phyloP scores from a whole-genome alignment of 805 yeast species.

The Teunomyces tritomae region DNA sequence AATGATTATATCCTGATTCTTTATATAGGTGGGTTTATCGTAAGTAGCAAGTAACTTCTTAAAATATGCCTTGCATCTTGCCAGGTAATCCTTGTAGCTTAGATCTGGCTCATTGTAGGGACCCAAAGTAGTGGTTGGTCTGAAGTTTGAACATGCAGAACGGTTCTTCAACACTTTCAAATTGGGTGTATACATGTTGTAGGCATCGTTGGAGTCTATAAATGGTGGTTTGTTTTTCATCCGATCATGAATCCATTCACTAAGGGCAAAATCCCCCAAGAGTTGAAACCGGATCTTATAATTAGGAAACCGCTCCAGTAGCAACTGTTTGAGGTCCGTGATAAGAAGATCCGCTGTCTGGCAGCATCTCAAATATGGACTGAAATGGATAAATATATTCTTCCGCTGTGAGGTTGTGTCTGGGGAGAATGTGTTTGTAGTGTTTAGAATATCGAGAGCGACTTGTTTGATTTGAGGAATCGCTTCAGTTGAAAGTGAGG shows the following conservation, averaged over 20 bases:
- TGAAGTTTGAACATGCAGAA: conserved; percentile 34
- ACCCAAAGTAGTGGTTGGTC: conserved; percentile 43
- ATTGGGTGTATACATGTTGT: conserved; percentile 45
- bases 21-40: conserved; percentile 32
- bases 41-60: conserved; percentile 42
- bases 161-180: conserved; percentile 33
- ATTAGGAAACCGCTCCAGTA: conserved; percentile 24
- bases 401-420: conserved; percentile 18
- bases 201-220: conserved; percentile 43
- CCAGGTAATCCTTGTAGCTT: conserved; percentile 38
- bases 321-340: conserved; percentile 22
- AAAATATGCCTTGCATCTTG: conserved; percentile 37
- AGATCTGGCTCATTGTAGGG: conserved; percentile 42
- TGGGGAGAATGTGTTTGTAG: conserved; percentile 19
- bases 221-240: conserved; percentile 44
- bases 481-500: conserved; percentile 32
- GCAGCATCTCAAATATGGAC: conserved; percentile 44
- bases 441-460: conserved; percentile 26
- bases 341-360: conserved; percentile 42
- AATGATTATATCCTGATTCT: conserved; percentile 33
- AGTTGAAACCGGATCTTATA: conserved; percentile 36
- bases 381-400: conserved; percentile 38
- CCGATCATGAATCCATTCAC: conserved; percentile 46
- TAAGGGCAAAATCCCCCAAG: conserved; percentile 43
- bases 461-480: conserved; percentile 23